Base-by-base conservation (phyloP, 2,329 filamentous ascomycete species). In the Penicillium hordei region DNA sequence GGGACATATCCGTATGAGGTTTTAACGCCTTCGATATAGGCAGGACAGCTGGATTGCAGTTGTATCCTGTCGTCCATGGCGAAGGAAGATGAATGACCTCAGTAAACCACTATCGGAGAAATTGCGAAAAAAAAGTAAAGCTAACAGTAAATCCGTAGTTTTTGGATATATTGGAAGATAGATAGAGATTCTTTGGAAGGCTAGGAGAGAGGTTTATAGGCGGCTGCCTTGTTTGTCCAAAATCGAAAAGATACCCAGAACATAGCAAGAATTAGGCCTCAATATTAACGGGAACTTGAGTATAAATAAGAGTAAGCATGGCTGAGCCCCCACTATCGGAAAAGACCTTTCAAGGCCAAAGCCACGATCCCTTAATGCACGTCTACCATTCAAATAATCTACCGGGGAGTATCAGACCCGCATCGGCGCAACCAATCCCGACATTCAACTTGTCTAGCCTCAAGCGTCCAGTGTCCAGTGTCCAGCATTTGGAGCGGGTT, bases 1-100 rank as follows among this genome's bases (percentile, higher is more conserved):
- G 73, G 72, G 23, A 64, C 29, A 55, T 76, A 76, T 55, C 72
- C 72, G 46, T 76, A 76, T 23, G 65, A 58, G 7, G 68, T 69
- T 9, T 38, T 45, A 7, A 65, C 8, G 13, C 70, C 70, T 15
- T 64, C 57, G 21, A 74, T 61, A 38, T 63, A 59, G 38, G 68
- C 58, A 53, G 69, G 61, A 42, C 72, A 75, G 44, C 66, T 67
- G 3, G 23, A 38, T 31, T 29, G 49, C 42, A 70, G 55, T 45
- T 61, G 25, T 36, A 60, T 8, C 29, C 39, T 29, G 19, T 58
- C 54, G 23, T n/a, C 31, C 61, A 63, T 64, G 42, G 13, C 53
- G 54, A 48, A 43, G 36, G 23, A 7, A 33, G 29, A 44, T 17
- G n/a, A 46, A 21, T 17, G n/a, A 29, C 6, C 4, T 9, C 25